A percentile compares a stretch with the other conserved stretches of the same genome.
phyloP scores from a whole-genome alignment of 2,329 filamentous ascomycete genomes.

The Pseudogymnoascus pannorum region DNA sequence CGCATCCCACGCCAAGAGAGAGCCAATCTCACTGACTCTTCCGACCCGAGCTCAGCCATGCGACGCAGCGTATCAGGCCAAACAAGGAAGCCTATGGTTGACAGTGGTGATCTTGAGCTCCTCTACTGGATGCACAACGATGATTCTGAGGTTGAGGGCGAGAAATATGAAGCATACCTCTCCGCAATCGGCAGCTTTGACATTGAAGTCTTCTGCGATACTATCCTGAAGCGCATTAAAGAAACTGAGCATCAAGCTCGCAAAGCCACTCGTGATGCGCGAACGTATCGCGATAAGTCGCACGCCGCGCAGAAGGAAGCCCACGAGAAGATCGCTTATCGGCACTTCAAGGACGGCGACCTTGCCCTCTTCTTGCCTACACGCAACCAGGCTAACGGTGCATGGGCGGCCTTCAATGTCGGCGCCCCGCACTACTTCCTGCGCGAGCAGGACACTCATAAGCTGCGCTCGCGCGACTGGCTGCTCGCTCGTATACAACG shows the following conservation, averaged over 20 bases:
- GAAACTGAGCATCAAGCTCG: conserved; percentile 89
- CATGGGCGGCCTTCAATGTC: conserved; percentile 98
- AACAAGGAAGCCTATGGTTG: conserved; percentile 46
- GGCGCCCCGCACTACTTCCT: conserved; percentile 96
- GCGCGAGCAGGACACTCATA: conserved; percentile 83
- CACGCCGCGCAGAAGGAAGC: conserved; percentile 74
- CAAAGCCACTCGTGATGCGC: conserved; percentile 86
- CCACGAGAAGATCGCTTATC: conserved; percentile 93
- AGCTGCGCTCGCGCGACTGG: conserved; percentile 81
- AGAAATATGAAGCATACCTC: conserved; percentile 70
- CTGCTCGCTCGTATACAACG: conserved; percentile 89
- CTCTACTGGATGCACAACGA: conserved; percentile 75
- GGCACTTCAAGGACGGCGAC: conserved; percentile 93
- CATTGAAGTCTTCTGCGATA: conserved; percentile 74
- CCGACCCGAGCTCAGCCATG: conserved; percentile 47
- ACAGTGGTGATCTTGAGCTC: conserved; percentile 61
- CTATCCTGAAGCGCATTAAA: conserved; percentile 80
- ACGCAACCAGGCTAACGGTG: conserved; percentile 84
- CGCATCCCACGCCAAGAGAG: conserved; percentile 58
- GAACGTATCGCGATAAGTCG: conserved; percentile 79
- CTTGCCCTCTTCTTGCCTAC: conserved; percentile 91
- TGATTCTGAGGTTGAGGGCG: conserved; percentile 57
- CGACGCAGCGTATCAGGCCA: conserved; percentile 45
- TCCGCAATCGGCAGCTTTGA: conserved; percentile 70
- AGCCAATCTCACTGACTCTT: conserved; percentile 51